A percentile compares a stretch with the other conserved stretches of the same genome.
phyloP scores from a whole-genome alignment of 2,329 filamentous ascomycete genomes.

The Emmonsiellopsis sp. region DNA sequence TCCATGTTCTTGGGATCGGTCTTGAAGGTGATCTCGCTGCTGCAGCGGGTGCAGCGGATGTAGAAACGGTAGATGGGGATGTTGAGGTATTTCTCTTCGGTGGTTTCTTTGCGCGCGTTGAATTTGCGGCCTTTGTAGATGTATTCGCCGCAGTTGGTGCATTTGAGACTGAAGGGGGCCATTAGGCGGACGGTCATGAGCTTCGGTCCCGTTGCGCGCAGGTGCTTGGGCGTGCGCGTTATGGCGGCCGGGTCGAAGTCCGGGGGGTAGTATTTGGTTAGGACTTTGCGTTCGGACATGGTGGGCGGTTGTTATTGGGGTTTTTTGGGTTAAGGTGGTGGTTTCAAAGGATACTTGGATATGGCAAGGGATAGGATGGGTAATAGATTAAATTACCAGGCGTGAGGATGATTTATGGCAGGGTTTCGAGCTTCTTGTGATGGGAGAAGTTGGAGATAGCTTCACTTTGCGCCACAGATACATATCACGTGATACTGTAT shows the following conservation, averaged over 20 bases:
- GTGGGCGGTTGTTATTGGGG: conserved; percentile 2
- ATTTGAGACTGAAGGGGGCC: conserved; percentile 78
- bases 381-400: neutral
- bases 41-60: conserved; percentile 81
- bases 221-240: conserved; percentile 52
- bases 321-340: neutral
- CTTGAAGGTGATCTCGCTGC: conserved; percentile 79
- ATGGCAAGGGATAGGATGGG: neutral
- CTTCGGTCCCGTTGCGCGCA: conserved; percentile 59
- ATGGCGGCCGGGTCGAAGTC: conserved; percentile 89
- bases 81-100: conserved; percentile 78
- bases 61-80: conserved; percentile 88
- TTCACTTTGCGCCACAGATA: neutral
- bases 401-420: too few relatives aligned
- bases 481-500: neutral
- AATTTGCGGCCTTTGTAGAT: conserved; percentile 93
- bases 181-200: conserved; percentile 83
- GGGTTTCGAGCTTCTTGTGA: too few relatives aligned
- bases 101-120: conserved; percentile 88
- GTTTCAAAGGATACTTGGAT: neutral
- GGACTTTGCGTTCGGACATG: conserved; percentile 83
- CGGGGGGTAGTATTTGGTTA: conserved; percentile 55
- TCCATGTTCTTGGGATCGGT: conserved; percentile 92
- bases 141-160: conserved; percentile 62
- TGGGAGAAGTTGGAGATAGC: too few relatives aligned